Evolutionary conservation across 176 grass and related monocot genomes (phyloP).

Genomic region (Carex parvula): DNA sequence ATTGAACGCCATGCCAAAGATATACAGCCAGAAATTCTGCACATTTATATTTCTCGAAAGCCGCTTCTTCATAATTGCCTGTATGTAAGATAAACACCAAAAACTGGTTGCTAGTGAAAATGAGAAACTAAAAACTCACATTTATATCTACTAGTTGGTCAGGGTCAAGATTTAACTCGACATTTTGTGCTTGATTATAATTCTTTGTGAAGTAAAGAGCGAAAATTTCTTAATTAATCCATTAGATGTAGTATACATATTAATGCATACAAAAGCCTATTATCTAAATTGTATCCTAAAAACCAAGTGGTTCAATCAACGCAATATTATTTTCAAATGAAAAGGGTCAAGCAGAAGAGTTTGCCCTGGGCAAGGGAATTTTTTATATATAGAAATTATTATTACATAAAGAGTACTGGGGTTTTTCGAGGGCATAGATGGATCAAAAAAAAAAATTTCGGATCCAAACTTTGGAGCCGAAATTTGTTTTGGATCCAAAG

Average conservation of each 20-base stretch:
- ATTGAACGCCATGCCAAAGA: constrained; percentile 93
- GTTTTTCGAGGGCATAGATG: no score
- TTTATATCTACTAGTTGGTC: neutral
- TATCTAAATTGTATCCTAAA: neutral
- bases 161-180: neutral
- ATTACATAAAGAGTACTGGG: no score
- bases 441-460: no score
- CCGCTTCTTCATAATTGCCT: constrained; percentile 83
- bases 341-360: neutral
- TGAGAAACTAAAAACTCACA: neutral
- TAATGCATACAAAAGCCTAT: neutral
- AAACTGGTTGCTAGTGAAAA: neutral
- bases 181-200: neutral
- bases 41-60: constrained; percentile 93
- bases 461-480: no score
- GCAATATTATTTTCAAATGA: constrained; percentile 27
- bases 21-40: constrained; percentile 97
- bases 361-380: no score
- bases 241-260: neutral
- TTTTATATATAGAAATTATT: no score
- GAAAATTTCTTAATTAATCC: neutral
- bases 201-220: neutral
- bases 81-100: constrained; percentile 32
- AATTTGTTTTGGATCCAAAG: no score
- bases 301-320: neutral